phyloP scores from a whole-genome alignment of 2,329 filamentous ascomycete genomes.

The Colletotrichum eremochloae region DNA sequence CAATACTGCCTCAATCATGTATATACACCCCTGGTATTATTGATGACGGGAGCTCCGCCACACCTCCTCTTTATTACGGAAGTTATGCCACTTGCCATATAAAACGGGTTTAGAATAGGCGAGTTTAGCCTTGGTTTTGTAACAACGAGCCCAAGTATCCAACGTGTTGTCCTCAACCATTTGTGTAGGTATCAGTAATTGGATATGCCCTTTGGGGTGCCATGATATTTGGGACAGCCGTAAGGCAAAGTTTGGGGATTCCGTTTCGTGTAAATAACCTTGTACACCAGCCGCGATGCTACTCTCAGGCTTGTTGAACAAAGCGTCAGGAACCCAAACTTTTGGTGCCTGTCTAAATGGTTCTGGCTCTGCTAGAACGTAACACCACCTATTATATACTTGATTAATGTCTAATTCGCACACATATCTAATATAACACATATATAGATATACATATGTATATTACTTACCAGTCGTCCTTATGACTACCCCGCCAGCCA shows the following conservation, averaged over 20 bases:
- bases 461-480: neutral
- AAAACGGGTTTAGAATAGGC: neutral
- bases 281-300: neutral
- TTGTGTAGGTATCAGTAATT: neutral
- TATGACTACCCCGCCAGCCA: neutral
- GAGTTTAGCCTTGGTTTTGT: neutral
- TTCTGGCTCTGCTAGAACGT: neutral
- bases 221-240: neutral
- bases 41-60: too few relatives aligned
- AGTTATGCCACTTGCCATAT: neutral
- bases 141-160: neutral
- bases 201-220: neutral
- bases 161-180: neutral
- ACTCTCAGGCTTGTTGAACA: neutral
- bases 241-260: neutral
- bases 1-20: too few relatives aligned
- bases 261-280: rapidly evolving
- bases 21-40: too few relatives aligned
- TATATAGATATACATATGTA: too few relatives aligned
- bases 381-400: neutral
- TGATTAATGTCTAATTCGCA: neutral
- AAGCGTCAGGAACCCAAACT: neutral
- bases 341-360: neutral
- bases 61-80: too few relatives aligned
- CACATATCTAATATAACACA: neutral